Evolutionary conservation across 805 yeast species (phyloP), one percentile per base, ranked within the genome.

Genomic region (Nakazawaea anatomiae): DNA sequence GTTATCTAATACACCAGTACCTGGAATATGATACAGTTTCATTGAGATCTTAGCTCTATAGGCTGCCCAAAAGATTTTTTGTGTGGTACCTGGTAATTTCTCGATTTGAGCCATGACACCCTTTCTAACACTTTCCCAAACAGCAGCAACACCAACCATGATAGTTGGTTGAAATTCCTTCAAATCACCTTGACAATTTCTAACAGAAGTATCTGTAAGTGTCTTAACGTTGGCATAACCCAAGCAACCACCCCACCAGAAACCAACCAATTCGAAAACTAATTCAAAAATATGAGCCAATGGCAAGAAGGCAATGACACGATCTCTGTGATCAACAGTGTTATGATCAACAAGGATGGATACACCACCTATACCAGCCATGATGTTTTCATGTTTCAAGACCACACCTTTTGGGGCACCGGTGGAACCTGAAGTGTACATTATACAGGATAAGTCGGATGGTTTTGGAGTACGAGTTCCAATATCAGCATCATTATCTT

Each of bases 91-190:
- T 14, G 96, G 86, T 60, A 76, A 75, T 60, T 81, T 77, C 57
- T 75, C 73, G 57, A 94, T 79, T 71, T 91, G 90, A 50, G 79
- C 79, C 52, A 89, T 54, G 53, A 94, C 86, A 53, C 99, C 99
- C 75, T 94, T 94, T 69, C 91, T 86, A 54, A 94, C 89, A 39
- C 86, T 77, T 74, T 94, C 99, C 96, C 97, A 94, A 48, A 94
- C 97, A 4, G 98, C 96, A 14, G 97, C 97, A 52, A 94, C 99
- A 69, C 97, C 99, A 57, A 90, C 97, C 96, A 94, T 87, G 59
- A 91, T 70, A 5, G 97, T 87, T 53, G 99, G 99, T 67, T 82
- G 77, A 70, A 90, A 87, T 62, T 86, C 87, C 51, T 76, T 79
- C 74, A 94, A 79, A 68, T 94, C 99, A 62, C 97, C 92, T 52